These are phyloP conservation scores for Penicillium sp. DNA, from an alignment of 2,329 filamentous ascomycete genomes.

Conservation along the genomic window DNA sequence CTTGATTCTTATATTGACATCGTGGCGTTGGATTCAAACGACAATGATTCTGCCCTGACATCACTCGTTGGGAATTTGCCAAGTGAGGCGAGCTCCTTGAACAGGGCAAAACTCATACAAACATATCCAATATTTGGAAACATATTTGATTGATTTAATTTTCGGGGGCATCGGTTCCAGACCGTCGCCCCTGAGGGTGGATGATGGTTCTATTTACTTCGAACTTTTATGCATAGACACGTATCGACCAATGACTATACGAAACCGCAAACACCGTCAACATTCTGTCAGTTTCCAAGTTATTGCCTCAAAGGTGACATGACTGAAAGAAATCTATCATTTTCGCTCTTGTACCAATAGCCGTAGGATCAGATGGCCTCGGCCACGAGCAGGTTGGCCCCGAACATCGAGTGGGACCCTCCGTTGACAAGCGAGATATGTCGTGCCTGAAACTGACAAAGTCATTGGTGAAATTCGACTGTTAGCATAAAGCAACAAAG, in stretches of 20 bases:
- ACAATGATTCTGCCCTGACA: constrained; percentile 21
- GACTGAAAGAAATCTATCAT: too few relatives aligned
- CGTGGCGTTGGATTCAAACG: constrained; percentile 17
- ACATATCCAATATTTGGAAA: background rate
- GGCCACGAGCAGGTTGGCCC: background rate
- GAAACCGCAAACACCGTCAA: background rate
- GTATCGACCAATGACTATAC: background rate
- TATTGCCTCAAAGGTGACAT: background rate
- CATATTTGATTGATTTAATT: background rate
- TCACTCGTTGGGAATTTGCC: constrained; percentile 13
- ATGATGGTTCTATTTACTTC: constrained; percentile 10
- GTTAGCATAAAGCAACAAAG: background rate
- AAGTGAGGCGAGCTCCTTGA: constrained; percentile 13
- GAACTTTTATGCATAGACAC: background rate
- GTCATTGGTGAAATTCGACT: background rate
- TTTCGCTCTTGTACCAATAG: background rate
- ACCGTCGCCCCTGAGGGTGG: constrained; percentile 17
- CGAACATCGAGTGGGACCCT: background rate
- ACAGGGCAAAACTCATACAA: background rate
- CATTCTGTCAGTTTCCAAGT: background rate
- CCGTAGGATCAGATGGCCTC: background rate
- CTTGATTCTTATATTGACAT: constrained; percentile 15
- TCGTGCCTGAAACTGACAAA: background rate
- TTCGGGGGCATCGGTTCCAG: constrained; percentile 11
- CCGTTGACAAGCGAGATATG: background rate